Evolutionary conservation across 495 filamentous ascomycete genomes (phyloP).

Genomic region (Choiromyces venosus): DNA sequence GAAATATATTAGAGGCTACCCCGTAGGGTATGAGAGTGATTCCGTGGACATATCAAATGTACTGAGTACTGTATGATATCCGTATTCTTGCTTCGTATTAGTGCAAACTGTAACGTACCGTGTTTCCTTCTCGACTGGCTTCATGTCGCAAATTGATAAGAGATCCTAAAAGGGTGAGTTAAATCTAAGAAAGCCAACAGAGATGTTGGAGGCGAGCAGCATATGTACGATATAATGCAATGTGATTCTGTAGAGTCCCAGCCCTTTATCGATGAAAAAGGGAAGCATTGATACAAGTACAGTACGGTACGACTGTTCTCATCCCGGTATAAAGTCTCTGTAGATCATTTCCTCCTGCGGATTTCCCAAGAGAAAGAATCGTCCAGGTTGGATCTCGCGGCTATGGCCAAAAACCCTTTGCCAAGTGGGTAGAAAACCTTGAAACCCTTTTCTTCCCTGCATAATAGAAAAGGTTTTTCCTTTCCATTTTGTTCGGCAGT

Average conservation of each 20-base stretch:
- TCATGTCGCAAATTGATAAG: not conserved
- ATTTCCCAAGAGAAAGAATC: not conserved
- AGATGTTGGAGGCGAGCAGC: not conserved
- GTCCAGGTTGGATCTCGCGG: not conserved
- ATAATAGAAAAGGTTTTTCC: not conserved
- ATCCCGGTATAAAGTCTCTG: not conserved
- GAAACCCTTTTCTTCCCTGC: not conserved
- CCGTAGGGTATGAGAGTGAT: not conserved
- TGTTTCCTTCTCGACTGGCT: not conserved
- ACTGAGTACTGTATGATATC: not conserved
- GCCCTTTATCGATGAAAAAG: not conserved
- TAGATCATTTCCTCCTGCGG: not conserved
- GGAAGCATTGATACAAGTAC: not conserved
- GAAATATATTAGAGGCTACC: not conserved
- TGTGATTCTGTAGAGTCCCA: not conserved
- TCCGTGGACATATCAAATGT: not conserved
- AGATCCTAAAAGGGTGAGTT: not conserved
- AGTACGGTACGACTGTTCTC: not conserved
- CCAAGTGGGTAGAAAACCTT: not conserved
- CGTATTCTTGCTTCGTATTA: not conserved
- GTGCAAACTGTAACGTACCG: not conserved
- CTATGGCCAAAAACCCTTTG: not conserved
- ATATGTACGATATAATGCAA: not conserved
- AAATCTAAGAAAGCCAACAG: not conserved
- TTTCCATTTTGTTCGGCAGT: not conserved